phyloP scores from a whole-genome alignment of 805 yeast genomes.

The Alloascoidea africana region DNA sequence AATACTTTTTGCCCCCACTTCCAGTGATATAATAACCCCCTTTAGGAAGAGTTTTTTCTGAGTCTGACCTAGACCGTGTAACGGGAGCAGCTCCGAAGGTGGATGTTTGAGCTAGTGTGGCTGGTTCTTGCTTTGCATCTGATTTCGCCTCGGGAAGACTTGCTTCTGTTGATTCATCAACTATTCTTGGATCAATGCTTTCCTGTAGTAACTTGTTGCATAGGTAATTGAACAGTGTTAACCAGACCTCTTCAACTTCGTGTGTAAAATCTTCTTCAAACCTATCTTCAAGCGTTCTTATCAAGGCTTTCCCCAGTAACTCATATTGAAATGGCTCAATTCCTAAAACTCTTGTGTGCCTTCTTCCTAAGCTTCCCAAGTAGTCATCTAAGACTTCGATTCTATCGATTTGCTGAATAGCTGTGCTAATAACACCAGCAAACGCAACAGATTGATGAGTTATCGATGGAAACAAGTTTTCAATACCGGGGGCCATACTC shows the following conservation, averaged over 20 bases:
- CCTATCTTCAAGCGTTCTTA: conserved; percentile 13
- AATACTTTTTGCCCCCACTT: too few species aligned
- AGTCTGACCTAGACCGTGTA: too few species aligned
- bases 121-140: too few species aligned
- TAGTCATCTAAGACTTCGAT: conserved; percentile 42
- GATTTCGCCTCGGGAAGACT: background rate
- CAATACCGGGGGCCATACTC: conserved; percentile 43
- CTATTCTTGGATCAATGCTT: conserved; percentile 18
- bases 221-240: conserved; percentile 14
- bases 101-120: too few species aligned
- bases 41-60: background rate
- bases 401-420: conserved; percentile 49
- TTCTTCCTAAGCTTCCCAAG: conserved; percentile 48
- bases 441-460: conserved; percentile 68
- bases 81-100: too few species aligned
- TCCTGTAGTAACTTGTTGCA: conserved; percentile 14
- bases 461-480: conserved; percentile 54
- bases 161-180: background rate
- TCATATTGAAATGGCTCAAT: conserved; percentile 29
- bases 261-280: conserved; percentile 12
- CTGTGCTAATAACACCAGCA: conserved; percentile 61
- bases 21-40: too few species aligned
- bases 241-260: conserved; percentile 16
- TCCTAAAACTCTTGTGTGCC: conserved; percentile 63
- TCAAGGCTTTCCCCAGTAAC: conserved; percentile 14